phyloP scores from a whole-genome alignment of 192 early-diverging fungal species.

The Backusella australiensis region DNA sequence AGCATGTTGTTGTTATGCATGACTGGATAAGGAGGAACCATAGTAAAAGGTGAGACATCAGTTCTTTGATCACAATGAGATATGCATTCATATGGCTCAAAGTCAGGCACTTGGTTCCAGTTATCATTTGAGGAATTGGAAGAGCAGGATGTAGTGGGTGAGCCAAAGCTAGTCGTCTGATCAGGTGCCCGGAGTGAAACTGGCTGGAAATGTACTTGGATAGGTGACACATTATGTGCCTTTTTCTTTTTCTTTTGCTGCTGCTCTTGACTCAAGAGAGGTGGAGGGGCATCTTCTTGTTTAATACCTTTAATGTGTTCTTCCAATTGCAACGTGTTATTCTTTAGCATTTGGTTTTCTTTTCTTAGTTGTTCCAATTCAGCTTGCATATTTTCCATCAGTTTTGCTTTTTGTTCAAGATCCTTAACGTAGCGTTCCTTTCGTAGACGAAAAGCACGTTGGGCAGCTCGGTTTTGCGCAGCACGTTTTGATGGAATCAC shows the following conservation, averaged over 20 bases:
- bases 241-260: neutral
- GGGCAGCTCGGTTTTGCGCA: slow-evolving; percentile 88
- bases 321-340: slow-evolving; percentile 5
- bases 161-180: neutral
- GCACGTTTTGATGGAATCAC: slow-evolving; percentile 68
- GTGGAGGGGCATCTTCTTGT: neutral
- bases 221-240: neutral
- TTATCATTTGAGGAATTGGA: neutral
- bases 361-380: slow-evolving; percentile 27
- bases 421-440: slow-evolving; percentile 78
- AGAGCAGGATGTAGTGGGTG: slow-evolving; percentile 5
- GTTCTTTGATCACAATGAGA: slow-evolving; percentile 27
- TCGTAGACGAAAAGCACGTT: slow-evolving; percentile 87
- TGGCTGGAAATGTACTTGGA: slow-evolving; percentile 3
- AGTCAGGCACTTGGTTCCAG: neutral
- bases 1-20: slow-evolving; percentile 7
- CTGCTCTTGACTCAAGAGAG: neutral
- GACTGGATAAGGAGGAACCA: neutral
- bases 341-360: slow-evolving; percentile 26
- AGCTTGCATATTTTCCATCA: slow-evolving; percentile 41
- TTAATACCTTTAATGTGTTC: neutral
- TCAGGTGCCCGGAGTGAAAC: slow-evolving; percentile 12
- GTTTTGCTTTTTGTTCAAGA: slow-evolving; percentile 71
- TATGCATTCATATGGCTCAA: slow-evolving; percentile 16
- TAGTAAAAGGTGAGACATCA: slow-evolving; percentile 21